Conservation (phyloP, 352 stramenopile species). For the Chrysophaeum taylorii region DNA sequence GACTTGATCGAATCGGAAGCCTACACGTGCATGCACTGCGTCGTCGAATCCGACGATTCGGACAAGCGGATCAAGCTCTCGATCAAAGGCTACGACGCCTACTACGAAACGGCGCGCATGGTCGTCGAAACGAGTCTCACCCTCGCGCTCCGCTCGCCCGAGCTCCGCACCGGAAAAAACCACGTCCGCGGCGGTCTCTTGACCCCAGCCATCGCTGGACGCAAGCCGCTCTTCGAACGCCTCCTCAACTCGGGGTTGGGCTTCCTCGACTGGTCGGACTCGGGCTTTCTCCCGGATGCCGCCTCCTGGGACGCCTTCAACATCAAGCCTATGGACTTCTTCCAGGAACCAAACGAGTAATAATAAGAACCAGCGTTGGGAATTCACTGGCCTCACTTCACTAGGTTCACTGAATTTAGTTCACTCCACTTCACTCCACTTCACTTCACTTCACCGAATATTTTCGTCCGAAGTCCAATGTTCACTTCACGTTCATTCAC, state of each 20-base stretch:
- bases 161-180: not conserved
- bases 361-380: too few relatives aligned
- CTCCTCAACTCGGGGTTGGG: not conserved
- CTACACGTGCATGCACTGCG: not conserved
- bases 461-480: too few relatives aligned
- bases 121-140: not conserved
- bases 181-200: slow-evolving; percentile 1
- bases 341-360: too few relatives aligned
- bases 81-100: slow-evolving; percentile 5
- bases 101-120: slow-evolving; percentile 10
- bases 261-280: slow-evolving; percentile 11
- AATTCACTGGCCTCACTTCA: too few relatives aligned
- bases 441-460: too few relatives aligned
- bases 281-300: too few relatives aligned
- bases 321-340: too few relatives aligned
- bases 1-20: not conserved
- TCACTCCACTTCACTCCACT: too few relatives aligned
- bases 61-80: not conserved
- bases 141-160: not conserved
- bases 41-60: not conserved
- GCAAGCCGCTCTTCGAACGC: not conserved
- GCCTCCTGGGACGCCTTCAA: too few relatives aligned
- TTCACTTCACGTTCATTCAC: too few relatives aligned
- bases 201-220: not conserved
- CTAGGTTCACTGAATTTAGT: too few relatives aligned